phyloP scores from a whole-genome alignment of 2,329 filamentous ascomycete species.

The Colletotrichum shisoi region DNA sequence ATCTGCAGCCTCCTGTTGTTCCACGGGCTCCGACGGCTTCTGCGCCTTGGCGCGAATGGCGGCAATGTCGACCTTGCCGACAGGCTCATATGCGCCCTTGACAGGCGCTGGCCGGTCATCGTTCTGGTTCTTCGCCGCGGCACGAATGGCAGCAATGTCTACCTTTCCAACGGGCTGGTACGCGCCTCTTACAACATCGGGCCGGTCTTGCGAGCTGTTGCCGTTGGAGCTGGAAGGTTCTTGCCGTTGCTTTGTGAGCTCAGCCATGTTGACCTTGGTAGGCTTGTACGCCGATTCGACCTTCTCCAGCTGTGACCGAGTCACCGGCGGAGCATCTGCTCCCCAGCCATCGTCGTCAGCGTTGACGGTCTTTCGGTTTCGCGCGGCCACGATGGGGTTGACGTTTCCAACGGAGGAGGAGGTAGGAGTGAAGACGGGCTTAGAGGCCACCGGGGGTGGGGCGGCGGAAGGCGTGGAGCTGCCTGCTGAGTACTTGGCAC shows the following conservation, averaged over 20 bases:
- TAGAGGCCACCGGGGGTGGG: constrained; percentile 79
- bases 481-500: constrained; percentile 87
- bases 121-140: constrained; percentile 70
- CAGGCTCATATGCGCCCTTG: constrained; percentile 91
- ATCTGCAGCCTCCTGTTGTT: constrained; percentile 45
- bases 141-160: constrained; percentile 91
- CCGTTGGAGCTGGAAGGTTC: constrained; percentile 66
- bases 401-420: constrained; percentile 60
- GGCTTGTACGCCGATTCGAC: constrained; percentile 93
- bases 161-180: constrained; percentile 97
- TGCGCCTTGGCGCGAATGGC: constrained; percentile 88
- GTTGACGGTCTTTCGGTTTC: constrained; percentile 66
- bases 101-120: constrained; percentile 86
- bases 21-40: constrained; percentile 57
- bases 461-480: constrained; percentile 61
- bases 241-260: constrained; percentile 77
- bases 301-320: constrained; percentile 86
- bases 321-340: constrained; percentile 88
- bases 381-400: constrained; percentile 73
- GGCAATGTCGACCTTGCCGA: constrained; percentile 96
- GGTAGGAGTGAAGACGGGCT: constrained; percentile 90
- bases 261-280: constrained; percentile 91
- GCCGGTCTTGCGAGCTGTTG: constrained; percentile 51
- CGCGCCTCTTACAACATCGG: constrained; percentile 79
- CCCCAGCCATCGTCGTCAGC: constrained; percentile 93